Base-by-base conservation (phyloP, 257 asterid genomes). In the Solanum corneliomulleri region DNA sequence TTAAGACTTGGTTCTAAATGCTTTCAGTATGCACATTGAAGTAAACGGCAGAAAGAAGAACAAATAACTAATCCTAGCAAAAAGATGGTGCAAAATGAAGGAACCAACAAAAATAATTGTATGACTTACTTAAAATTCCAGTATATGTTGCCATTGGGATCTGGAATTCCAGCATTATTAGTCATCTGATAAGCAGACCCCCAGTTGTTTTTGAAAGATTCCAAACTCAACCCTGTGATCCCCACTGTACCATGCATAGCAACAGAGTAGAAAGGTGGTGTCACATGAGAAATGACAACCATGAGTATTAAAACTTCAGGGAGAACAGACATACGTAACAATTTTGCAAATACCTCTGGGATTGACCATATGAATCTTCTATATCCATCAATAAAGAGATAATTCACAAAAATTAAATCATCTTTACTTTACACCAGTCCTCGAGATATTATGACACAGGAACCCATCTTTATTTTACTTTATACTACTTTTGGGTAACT, bases 141-240 rank as follows among this genome's bases (percentile, higher is more conserved):
- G 91, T 91, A 89, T 90, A 89, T 94, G 78, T 91, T 91, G 86
- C 99, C 99, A 77, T 91, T 77, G 69, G 99, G 98, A 92, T 97
- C 99, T 1, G 99, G 99, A 88, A 97, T 92, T 90, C 99, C 99
- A 86, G 99, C 99, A 94, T 94, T 92, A 86, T 97, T 97, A 27
- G 99, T 97, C 72, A 87, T 93, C 89, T 95, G 99, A 90, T 95
- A 97, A 44, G 89, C 94, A 47, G 99, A 89, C 75, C 92, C 86
- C 99, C 99, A 97, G 87, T 97, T 97, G 27, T 94, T 92, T 89
- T 58, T 93, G 91, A 97, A 94, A 88, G 99, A 95, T 64, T 89
- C 41, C 92, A 90, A 83, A 89, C 96, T 97, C 96, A 97, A 92
- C 88, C 99, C 99, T 76, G 99, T 97, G 89, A 97, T 91, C 89